These are phyloP conservation scores for Umbellularia californica DNA, from an alignment of 164 flowering plant genomes.

Conservation along the genomic window DNA sequence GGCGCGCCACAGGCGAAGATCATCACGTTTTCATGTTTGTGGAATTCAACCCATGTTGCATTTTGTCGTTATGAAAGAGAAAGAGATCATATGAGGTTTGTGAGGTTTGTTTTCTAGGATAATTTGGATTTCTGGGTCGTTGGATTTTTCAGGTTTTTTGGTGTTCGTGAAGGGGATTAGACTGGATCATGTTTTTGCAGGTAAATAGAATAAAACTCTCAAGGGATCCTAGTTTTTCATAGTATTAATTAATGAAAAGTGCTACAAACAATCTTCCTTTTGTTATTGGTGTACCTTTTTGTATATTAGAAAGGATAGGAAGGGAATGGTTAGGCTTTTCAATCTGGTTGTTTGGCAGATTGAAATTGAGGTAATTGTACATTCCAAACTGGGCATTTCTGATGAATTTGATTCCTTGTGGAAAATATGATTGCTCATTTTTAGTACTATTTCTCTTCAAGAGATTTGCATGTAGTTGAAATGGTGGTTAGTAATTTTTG, in stretches of 20 bases:
- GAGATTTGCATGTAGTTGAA: too few relatives aligned
- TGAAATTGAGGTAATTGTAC: too few relatives aligned
- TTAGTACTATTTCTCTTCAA: too few relatives aligned
- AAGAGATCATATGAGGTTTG: neutral
- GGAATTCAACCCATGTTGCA: neutral
- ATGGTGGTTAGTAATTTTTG: too few relatives aligned
- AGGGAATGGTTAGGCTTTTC: too few relatives aligned
- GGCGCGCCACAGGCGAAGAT: neutral
- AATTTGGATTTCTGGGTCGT: neutral
- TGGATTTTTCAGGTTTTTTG: constrained; percentile 11
- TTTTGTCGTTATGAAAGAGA: neutral
- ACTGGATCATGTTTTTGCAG: neutral
- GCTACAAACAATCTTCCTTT: too few relatives aligned
- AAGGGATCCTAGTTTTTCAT: neutral
- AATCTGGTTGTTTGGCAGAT: too few relatives aligned
- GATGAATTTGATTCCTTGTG: too few relatives aligned
- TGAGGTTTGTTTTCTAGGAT: neutral
- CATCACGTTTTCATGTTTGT: neutral
- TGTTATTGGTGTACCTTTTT: too few relatives aligned
- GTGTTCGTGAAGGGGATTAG: constrained; percentile 5
- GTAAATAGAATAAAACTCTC: neutral
- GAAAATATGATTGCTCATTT: too few relatives aligned
- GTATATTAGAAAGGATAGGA: too few relatives aligned
- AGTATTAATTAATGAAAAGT: neutral
- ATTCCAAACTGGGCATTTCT: too few relatives aligned